These are phyloP conservation scores for Colletotrichum truncatum DNA, from an alignment of 2,329 filamentous ascomycete genomes.

Conservation along the genomic window DNA sequence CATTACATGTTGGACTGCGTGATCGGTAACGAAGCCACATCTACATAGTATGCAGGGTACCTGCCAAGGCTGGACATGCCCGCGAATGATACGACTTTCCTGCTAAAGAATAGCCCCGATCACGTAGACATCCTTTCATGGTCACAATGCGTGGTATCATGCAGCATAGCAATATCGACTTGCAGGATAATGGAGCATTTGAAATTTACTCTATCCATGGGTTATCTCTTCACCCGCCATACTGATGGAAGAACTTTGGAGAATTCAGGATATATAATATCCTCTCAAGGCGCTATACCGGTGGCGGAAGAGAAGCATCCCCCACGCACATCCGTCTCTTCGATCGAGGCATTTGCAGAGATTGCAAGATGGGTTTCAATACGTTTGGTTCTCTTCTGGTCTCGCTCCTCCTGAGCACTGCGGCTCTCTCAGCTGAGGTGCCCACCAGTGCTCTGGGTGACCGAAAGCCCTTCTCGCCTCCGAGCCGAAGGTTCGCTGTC, in stretches of 20 bases:
- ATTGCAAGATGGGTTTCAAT: background rate
- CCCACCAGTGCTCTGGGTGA: background rate
- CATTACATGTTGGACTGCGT: background rate
- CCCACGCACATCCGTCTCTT: background rate
- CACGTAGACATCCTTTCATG: background rate
- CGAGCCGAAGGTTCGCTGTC: background rate
- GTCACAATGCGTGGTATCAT: background rate
- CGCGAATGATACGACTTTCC: background rate
- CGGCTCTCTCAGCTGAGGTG: background rate
- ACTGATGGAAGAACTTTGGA: background rate
- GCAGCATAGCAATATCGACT: background rate
- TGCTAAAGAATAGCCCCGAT: background rate
- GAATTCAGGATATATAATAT: background rate
- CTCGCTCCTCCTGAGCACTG: background rate
- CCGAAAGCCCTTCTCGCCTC: background rate
- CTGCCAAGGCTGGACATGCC: background rate
- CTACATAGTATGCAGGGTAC: too few relatives aligned
- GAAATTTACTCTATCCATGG: too few relatives aligned
- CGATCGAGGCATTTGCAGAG: background rate
- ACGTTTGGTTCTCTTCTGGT: background rate
- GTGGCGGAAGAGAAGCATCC: fast-evolving
- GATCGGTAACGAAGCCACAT: background rate
- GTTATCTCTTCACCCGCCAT: background rate
- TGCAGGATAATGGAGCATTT: background rate
- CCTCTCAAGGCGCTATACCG: too few relatives aligned